Evolutionary conservation across 2,329 filamentous ascomycete genomes (phyloP), one percentile per base, ranked within the genome.

Genomic region (Apiospora koreana): DNA sequence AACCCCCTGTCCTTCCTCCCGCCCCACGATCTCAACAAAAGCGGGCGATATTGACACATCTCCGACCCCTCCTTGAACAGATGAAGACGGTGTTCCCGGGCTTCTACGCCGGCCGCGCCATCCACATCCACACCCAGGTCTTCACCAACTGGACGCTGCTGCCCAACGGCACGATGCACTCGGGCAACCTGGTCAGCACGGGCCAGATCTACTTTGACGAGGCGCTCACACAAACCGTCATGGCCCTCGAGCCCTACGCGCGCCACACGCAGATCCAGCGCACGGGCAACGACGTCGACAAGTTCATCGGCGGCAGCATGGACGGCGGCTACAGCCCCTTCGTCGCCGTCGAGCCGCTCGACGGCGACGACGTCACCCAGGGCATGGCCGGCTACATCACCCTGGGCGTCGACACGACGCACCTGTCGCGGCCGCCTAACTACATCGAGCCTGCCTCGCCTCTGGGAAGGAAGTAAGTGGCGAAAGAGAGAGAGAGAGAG

Each of bases 131-230:
- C 68, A 71, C 71, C 21, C 69, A 76, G 64, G 74, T 73, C 21
- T 73, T 73, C 71, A 74, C 72, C 12, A 69, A 76, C 64, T 76
- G 73, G 70, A 72, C 69, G 14, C 67, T 72, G 14, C 69, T 69
- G 38, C 54, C 65, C 54, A 74, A 74, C 68, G 73, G 73, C 45
- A 73, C 73, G n/a, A 69, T 74, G 18, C 50, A 12, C 65, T 65
- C 68, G 3, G 73, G 76, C 3, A 73, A 77, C 45, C 76, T 75
- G 1, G 76, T 79, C 31, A 77, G 74, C 50, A 80, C 78, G 1
- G 79, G 79, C 8, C 79, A 81, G 70, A 46, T 81, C 9, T 80
- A 76, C 71, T 76, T 80, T 12, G 74, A 76, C 23, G 78, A 81
- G 70, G 68, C 71, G 1, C 65, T 80, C 0, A 69, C 16, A 0